phyloP scores from a whole-genome alignment of 192 early-diverging fungal species.

The Gryganskiella cystojenkinii region DNA sequence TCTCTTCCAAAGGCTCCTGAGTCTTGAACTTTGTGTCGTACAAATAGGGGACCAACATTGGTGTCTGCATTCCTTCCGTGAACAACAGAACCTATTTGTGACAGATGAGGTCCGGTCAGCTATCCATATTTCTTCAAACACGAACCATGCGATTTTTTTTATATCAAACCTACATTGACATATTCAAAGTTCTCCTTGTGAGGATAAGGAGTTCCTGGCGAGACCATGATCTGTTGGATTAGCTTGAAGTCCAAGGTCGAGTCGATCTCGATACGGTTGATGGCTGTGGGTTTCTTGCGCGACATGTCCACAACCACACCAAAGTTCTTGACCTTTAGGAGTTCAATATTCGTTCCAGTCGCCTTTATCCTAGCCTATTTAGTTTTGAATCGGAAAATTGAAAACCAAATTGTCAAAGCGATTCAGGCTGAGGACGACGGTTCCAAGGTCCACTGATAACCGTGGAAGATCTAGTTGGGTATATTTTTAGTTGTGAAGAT shows the following conservation, averaged over 20 bases:
- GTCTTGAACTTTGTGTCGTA: conserved; percentile 58
- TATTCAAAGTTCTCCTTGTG: conserved; percentile 62
- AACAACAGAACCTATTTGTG: conserved; percentile 54
- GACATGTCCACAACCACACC: conserved; percentile 56
- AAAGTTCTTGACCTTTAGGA: conserved; percentile 55
- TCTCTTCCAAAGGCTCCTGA: conserved; percentile 49
- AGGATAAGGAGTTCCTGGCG: conserved; percentile 58
- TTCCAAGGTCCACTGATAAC: not conserved
- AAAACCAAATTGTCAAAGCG: not conserved
- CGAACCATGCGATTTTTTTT: not conserved
- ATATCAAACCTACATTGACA: conserved; percentile 57
- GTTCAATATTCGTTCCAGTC: conserved; percentile 35
- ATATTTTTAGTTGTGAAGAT: not conserved
- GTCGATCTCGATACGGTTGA: conserved; percentile 61
- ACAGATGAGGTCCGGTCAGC: not conserved
- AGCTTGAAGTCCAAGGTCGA: conserved; percentile 54
- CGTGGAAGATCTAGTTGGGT: not conserved
- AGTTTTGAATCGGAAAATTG: too few relatives aligned
- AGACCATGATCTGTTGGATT: conserved; percentile 66
- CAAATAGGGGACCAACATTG: conserved; percentile 64
- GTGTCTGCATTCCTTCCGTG: conserved; percentile 49
- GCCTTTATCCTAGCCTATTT: conserved; percentile 41
- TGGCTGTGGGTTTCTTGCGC: conserved; percentile 52
- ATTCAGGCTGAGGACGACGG: not conserved
- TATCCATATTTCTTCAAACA: not conserved